Evolutionary conservation across 495 filamentous ascomycete genomes (phyloP).

Genomic region (Penicillium ucsense): DNA sequence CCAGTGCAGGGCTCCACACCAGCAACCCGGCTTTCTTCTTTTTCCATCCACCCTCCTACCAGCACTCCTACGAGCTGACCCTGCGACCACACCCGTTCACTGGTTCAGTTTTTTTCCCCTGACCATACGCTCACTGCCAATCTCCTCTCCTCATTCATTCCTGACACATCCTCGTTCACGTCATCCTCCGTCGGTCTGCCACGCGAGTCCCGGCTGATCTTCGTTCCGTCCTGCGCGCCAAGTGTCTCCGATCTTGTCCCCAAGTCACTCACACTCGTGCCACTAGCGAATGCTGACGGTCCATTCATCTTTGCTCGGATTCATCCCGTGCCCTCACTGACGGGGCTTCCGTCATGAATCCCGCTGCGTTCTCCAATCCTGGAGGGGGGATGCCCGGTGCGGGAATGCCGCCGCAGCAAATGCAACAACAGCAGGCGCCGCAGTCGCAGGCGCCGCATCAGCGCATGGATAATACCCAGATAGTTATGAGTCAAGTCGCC

Average conservation of each 20-base stretch:
- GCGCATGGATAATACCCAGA: slow-evolving; percentile 24
- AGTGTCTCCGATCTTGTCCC: not conserved
- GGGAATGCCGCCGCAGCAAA: slow-evolving; percentile 19
- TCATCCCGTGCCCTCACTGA: slow-evolving; percentile 33
- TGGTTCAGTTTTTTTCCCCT: not conserved
- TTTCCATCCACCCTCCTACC: slow-evolving; percentile 11
- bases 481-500: slow-evolving; percentile 29
- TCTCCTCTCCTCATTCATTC: not conserved
- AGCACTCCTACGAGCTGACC: slow-evolving; percentile 1
- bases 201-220: not conserved
- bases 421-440: not conserved
- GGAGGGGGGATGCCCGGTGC: slow-evolving; percentile 32
- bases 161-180: not conserved
- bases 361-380: slow-evolving; percentile 36
- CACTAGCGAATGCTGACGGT: slow-evolving; percentile 35
- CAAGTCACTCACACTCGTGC: slow-evolving; percentile 14
- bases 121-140: not conserved
- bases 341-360: slow-evolving; percentile 43
- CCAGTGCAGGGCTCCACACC: slow-evolving; percentile 17
- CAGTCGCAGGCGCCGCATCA: slow-evolving; percentile 13
- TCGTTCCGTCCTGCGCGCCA: not conserved
- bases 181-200: slow-evolving; percentile 1
- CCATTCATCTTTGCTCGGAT: slow-evolving; percentile 25
- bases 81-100: slow-evolving; percentile 3
- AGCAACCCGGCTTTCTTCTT: slow-evolving; percentile 14